Evolutionary conservation across 1,284 basidiomycete genomes (phyloP), one percentile per base, ranked within the genome.

Genomic region (Xerocomus amazonicus): DNA sequence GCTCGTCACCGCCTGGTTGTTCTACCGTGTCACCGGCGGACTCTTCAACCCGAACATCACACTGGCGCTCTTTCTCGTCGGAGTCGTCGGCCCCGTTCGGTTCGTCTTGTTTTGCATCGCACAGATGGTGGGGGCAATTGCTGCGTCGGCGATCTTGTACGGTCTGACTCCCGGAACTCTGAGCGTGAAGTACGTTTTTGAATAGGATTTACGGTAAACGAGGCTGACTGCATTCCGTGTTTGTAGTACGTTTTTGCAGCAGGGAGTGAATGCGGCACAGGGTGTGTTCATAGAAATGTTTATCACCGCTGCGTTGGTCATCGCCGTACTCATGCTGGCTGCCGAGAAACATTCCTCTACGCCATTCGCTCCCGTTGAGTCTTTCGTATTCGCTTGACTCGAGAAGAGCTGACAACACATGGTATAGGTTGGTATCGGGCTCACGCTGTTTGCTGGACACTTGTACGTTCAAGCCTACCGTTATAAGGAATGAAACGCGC

Each of bases 261-360:
- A 63, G 16, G 74, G 73, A 1, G 68, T 77, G 42, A 81, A 75
- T 61, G 53, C 63, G 2, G 73, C 77, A 3, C 79, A 84, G 63
- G 84, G 75, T 6, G 73, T 87, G 6, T 87, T 87, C 67, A 84
- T 87, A 57, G 84, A 87, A 63, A 82, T 84, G 78, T 86, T 88
- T 66, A 77, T 80, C 53, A 87, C 84, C 68, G 52, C 59, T 26
- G 45, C 73, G n/a, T 71, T 86, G 33, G 76, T 80, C 27, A 63
- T 82, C n/a, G 69, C 81, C 7, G 78, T 84, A 14, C 74, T 84
- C 54, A 84, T 84, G 83, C 65, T 87, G 19, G 81, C 84, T 14
- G 81, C 79, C 26, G 84, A 83, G 65, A 83, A 89, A 69, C 84
- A 86, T 60, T 70, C 73, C 23, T 73, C 78, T 0, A 90, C 87